These are phyloP conservation scores for Dictyostelium purpureum DNA, from an alignment of 78 protist species.

Conservation along the genomic window DNA sequence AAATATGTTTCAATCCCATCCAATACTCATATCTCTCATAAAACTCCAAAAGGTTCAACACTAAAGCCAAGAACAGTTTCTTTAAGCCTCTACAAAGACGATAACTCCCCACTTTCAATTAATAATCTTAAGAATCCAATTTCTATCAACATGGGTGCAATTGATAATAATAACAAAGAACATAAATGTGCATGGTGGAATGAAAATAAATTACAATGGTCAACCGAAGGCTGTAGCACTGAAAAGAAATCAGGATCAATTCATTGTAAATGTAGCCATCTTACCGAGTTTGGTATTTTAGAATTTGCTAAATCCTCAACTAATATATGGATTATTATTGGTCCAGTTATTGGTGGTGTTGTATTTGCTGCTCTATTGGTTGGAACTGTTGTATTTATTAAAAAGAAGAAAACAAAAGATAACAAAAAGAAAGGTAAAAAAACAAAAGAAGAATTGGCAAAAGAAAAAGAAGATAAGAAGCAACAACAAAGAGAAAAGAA, in stretches of 20 bases:
- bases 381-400: constrained; percentile 21
- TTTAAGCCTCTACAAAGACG: not conserved
- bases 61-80: not conserved
- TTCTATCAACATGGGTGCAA: constrained; percentile 4
- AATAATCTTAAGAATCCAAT: not conserved
- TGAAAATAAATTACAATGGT: not conserved
- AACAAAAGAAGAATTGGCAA: not conserved
- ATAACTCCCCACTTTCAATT: not conserved
- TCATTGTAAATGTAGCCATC: constrained; percentile 51
- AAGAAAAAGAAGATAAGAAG: constrained; percentile 33
- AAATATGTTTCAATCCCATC: constrained; percentile 10
- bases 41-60: not conserved
- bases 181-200: constrained; percentile 53
- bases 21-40: not conserved
- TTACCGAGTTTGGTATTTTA: constrained; percentile 45
- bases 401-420: constrained; percentile 24
- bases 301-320: not conserved
- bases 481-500: constrained; percentile 1
- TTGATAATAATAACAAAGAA: not conserved
- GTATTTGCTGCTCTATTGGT: constrained; percentile 29
- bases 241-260: not conserved
- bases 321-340: constrained; percentile 8
- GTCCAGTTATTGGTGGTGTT: constrained; percentile 54
- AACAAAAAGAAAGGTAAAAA: not conserved
- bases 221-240: constrained; percentile 17